Base-by-base conservation (phyloP, 768 basidiomycete genomes). In the Thelephora ganbajun region DNA sequence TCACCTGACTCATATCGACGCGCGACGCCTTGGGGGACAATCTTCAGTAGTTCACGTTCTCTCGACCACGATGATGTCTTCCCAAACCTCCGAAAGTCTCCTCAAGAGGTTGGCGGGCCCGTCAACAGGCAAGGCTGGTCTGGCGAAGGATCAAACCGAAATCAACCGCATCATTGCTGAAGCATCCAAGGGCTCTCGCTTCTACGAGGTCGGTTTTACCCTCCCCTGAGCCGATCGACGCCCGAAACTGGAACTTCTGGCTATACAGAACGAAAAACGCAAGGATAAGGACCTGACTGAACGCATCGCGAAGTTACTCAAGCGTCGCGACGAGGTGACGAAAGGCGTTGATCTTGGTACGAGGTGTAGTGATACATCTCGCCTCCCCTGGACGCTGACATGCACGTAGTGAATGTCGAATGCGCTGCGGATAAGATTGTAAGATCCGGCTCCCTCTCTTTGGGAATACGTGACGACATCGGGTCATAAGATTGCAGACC, bases 141-240 rank as follows among this genome's bases (percentile, higher is more conserved):
- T 88, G 50, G 73, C 82, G 6, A 76, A 76, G 52, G 85, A 88
- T 55, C 85, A 89, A 57, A 71, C 76, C 30, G 89, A 89, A 58
- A 84, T 94, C 41, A 93, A 92, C 55, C 77, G 76, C 14, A 75
- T 91, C 48, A 96, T 94, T 45, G 85, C 87, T 1, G 87, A 94
- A 46, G 90, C 79, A 14, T 91, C 87, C 6, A 91, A 88, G 59
- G 92, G 92, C 3, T 93, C 90, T 22, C 91, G 90, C 64, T 97
- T 85, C 63, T 93, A 88, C 60, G 79, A 90, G 68, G 83, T 76
- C 59, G 57, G 69, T 53, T 6, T n/a, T 18, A 13, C 13, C n/a
- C 30, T 34, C 33, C 11, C 37, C 46, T 46, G 47, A 47, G 23
- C 22, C n/a, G 35, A 30, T 6, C 5, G 45, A 47, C 30, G 43